Base-by-base conservation (phyloP, 2,329 filamentous ascomycete species). In the Clathrospora elynae region DNA sequence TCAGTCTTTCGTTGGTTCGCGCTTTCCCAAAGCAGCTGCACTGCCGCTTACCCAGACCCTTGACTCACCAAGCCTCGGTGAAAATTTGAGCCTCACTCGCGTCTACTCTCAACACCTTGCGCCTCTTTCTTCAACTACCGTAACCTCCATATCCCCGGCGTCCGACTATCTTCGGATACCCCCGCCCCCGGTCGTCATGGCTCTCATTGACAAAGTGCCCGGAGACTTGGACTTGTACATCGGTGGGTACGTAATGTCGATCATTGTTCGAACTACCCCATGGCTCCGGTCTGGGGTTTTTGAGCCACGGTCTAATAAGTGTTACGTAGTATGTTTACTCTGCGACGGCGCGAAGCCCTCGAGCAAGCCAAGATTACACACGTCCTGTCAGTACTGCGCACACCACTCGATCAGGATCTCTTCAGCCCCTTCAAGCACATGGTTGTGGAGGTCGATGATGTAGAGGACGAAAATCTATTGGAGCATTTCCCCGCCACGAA, bases 401-500 rank as follows among this genome's bases (percentile, higher is more conserved):
- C 86, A 56, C 78, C 80, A 29, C 71, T 81, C 34, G 75, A 80
- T 57, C 71, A 78, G 55, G 73, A 74, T 46, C 76, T 78, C 26
- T 84, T 82, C 62, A 77, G 80, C 51, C 75, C 78, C 28, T 90
- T 84, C 67, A 74, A 84, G 52, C 90, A 95, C 67, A 78, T 89
- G 57, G 79, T 84, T 48, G 86, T 97, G 53, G 86, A 95, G 54
- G 83, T 96, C 29, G 88, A 97, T 69, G 93, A 99, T 74, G 82
- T 91, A 36, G 88, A 92, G 13, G 90, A 96, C 62, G 86, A 91
- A 57, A 89, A 99, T 70, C 72, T 97, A 36, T 74, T 97, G 12
- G 81, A 87, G 50, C 84, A 95, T 69, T 86, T 97, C 49, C 83
- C 90, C 5, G 77, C 77, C 37, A 87, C 87, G 42, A 88, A 93